Evolutionary conservation across 2,329 filamentous ascomycete species (phyloP), one percentile per base, ranked within the genome.

Genomic region (Aspergillus tamarii): DNA sequence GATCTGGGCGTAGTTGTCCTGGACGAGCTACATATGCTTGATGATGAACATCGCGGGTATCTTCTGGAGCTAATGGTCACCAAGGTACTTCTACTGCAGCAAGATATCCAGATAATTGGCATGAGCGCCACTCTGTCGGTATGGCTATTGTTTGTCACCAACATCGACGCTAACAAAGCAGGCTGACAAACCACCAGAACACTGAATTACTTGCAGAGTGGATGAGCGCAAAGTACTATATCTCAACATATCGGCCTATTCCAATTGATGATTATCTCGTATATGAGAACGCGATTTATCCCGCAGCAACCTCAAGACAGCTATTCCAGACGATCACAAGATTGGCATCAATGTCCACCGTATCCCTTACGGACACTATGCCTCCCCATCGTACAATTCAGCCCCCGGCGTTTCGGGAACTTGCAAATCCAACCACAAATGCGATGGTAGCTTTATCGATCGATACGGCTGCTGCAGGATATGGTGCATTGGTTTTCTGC

Each of bases 21-120:
- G 39, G 91, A 94, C 70, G 91, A 94, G 73, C 79, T 93, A n/a
- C 91, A 94, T 73, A 93, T 94, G 90, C 83, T 93, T 52, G 89
- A 92, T 69, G 91, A 93, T 73, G 89, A 90, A 66, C 85, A 89
- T 67, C 87, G 91, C 14, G 91, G 91, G 4, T 93, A 93, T 73
- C 82, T 93, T 1, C 80, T 93, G 60, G 91, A 94, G 73, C 80
- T 93, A 7, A 87, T 92, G 77, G 87, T 89, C 6, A 91, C 90
- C 4, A 93, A 93, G 72, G 72, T 93, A 34, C 78, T 92, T n/a
- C 85, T 88, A 62, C 77, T 93, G 26, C 88, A 87, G 30, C 86
- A 91, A 63, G 78, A 83, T 28, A 83, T 91, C 21, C 91, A 93
- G 72, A 88, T 93, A 23, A 80, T 93, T 63, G 91, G 89, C 68